Conservation (phyloP, 805 yeast genomes). For the Kluyveromyces siamensis region DNA sequence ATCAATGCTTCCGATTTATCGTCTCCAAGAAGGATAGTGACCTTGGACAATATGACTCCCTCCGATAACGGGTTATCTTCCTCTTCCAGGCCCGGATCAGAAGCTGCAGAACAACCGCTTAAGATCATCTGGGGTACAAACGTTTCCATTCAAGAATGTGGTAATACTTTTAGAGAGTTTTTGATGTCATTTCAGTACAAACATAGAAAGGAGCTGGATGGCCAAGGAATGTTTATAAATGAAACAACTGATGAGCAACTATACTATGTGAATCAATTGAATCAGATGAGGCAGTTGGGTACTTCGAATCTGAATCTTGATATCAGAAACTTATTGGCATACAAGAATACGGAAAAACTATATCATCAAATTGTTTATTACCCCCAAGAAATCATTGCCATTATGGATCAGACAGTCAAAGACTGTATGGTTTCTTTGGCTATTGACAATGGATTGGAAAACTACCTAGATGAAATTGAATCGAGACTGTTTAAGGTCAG, state of each 20-base stretch:
- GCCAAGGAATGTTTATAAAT: constrained; percentile 26
- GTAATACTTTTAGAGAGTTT: constrained; percentile 71
- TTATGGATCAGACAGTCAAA: constrained; percentile 93
- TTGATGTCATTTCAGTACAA: constrained; percentile 74
- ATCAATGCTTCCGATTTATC: constrained; percentile 64
- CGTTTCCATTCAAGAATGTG: constrained; percentile 83
- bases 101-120: constrained; percentile 55
- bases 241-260: constrained; percentile 58
- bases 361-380: constrained; percentile 82
- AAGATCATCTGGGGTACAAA: constrained; percentile 98
- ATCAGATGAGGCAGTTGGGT: constrained; percentile 68
- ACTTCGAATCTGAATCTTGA: constrained; percentile 79
- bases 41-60: constrained; percentile 31
- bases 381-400: constrained; percentile 95
- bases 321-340: constrained; percentile 67
- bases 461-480: constrained; percentile 57
- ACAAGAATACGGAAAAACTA: constrained; percentile 64
- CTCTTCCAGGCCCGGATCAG: constrained; percentile 25
- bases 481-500: constrained; percentile 77
- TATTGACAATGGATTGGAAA: constrained; percentile 45
- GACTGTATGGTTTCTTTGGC: constrained; percentile 77
- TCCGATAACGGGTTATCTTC: constrained; percentile 15
- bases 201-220: constrained; percentile 48
- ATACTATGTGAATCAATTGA: constrained; percentile 64
- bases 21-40: constrained; percentile 62